A percentile compares a stretch with the other conserved stretches of the same genome.
These are phyloP conservation scores for Aureobasidium lini DNA, from an alignment of 2,329 filamentous ascomycete species.

Conservation along the genomic window DNA sequence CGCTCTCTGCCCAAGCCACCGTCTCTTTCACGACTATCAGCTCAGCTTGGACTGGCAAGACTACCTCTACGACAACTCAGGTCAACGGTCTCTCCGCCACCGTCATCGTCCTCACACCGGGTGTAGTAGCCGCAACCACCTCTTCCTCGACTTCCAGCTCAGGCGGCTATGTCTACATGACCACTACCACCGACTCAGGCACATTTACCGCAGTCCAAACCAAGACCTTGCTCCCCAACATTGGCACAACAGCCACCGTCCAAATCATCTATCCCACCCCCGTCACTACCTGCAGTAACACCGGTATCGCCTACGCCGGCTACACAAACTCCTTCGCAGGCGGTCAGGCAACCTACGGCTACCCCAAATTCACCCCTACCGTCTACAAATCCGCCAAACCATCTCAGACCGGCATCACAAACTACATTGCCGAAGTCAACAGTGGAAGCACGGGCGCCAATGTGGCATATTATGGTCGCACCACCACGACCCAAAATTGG, in stretches of 20 bases:
- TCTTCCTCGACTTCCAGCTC: not conserved
- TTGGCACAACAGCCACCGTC: constrained; percentile 3
- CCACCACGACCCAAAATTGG: constrained; percentile 8
- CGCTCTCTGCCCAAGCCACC: constrained; percentile 1
- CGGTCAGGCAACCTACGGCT: constrained; percentile 13
- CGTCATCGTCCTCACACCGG: constrained; percentile 14
- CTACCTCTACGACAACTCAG: constrained; percentile 9
- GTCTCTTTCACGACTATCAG: constrained; percentile 15
- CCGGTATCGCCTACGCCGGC: constrained; percentile 14
- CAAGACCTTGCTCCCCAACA: constrained; percentile 9
- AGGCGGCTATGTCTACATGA: constrained; percentile 1
- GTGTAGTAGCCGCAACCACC: not conserved
- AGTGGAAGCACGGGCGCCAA: not conserved
- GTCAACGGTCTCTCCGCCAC: constrained; percentile 12
- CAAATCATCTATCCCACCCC: constrained; percentile 14
- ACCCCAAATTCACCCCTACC: constrained; percentile 13
- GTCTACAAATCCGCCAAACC: constrained; percentile 16
- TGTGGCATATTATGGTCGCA: not conserved
- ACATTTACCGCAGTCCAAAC: constrained; percentile 12
- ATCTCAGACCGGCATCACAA: constrained; percentile 8
- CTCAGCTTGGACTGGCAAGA: constrained; percentile 15
- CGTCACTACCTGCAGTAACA: constrained; percentile 12
- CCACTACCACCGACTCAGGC: constrained; percentile 2
- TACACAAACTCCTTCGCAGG: constrained; percentile 14
- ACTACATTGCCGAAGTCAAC: constrained; percentile 16